Evolutionary conservation across 2,329 filamentous ascomycete genomes (phyloP).

Genomic region (Aspergillus terreus): DNA sequence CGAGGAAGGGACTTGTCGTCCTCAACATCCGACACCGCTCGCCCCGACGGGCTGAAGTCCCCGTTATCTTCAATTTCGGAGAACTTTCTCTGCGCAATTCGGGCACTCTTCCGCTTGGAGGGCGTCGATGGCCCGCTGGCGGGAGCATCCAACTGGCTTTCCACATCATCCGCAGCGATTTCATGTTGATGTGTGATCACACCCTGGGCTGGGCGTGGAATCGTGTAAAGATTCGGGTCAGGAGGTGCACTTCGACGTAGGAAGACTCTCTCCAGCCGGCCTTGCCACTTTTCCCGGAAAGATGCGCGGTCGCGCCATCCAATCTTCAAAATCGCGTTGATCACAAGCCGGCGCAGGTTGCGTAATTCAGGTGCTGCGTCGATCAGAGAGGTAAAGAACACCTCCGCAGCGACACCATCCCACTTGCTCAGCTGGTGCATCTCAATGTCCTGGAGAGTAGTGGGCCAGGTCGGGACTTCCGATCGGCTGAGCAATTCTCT

Average conservation of each 20-base stretch:
- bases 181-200: neutral
- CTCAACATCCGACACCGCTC: constrained; percentile 8
- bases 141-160: constrained; percentile 3
- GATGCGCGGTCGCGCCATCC: constrained; percentile 75
- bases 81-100: constrained; percentile 29
- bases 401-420: constrained; percentile 65
- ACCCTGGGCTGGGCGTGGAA: constrained; percentile 15
- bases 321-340: constrained; percentile 75
- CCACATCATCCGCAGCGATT: neutral
- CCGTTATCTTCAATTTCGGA: constrained; percentile 23
- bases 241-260: constrained; percentile 32
- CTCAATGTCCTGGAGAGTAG: constrained; percentile 66
- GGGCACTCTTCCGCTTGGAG: constrained; percentile 39
- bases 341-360: constrained; percentile 64
- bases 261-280: constrained; percentile 58
- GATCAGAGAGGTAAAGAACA: constrained; percentile 75
- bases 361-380: constrained; percentile 64
- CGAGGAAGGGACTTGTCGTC: constrained; percentile 25
- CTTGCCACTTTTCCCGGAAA: constrained; percentile 75
- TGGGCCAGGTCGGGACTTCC: constrained; percentile 75
- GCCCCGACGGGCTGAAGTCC: constrained; percentile 5
- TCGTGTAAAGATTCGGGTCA: constrained; percentile 24
- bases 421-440: constrained; percentile 75
- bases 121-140: constrained; percentile 15
- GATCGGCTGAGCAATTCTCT: constrained; percentile 55